Evolutionary conservation across 352 stramenopile genomes (phyloP).

Genomic region (Nothophytophthora sp.): DNA sequence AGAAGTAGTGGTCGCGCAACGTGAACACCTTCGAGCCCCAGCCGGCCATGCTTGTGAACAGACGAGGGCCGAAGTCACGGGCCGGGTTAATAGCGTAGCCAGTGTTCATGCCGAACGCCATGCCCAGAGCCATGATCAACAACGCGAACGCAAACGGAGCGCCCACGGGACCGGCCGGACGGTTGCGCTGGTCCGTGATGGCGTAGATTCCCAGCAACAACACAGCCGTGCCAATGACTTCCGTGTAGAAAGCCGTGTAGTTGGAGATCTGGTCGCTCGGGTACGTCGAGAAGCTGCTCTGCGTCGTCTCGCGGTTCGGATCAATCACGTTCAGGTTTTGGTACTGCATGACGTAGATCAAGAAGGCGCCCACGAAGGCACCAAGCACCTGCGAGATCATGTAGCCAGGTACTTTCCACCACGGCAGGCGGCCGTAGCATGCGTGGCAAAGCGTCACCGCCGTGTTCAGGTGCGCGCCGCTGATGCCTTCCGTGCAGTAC

Average conservation of each 20-base stretch:
- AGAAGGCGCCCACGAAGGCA: conserved; percentile 35
- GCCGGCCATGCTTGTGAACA: conserved; percentile 30
- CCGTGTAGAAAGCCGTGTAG: conserved; percentile 50
- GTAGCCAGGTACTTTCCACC: conserved; percentile 46
- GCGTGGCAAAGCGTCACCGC: conserved; percentile 47
- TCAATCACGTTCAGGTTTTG: conserved; percentile 45
- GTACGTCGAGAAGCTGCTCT: conserved; percentile 45
- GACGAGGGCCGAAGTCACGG: conserved; percentile 44
- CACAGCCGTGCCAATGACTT: conserved; percentile 56
- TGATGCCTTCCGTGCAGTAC: conserved; percentile 42
- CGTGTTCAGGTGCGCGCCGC: conserved; percentile 56
- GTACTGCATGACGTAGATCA: conserved; percentile 49
- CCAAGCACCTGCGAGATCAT: conserved; percentile 40
- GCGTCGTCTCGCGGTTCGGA: conserved; percentile 35
- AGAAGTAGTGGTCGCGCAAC: conserved; percentile 45
- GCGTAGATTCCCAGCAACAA: conserved; percentile 47
- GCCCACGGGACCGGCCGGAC: conserved; percentile 23
- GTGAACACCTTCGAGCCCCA: conserved; percentile 51
- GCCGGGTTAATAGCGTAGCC: conserved; percentile 54
- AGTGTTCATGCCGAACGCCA: conserved; percentile 58
- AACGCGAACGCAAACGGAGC: conserved; percentile 37
- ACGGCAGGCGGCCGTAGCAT: conserved; percentile 38
- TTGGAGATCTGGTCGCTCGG: conserved; percentile 39
- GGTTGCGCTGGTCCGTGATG: conserved; percentile 49
- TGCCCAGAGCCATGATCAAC: conserved; percentile 51